Percentiles rank a stretch among this genome's conserved stretches.
Conservation (phyloP, 371 early-diverging fungal genomes). For the Rhizopus stolonifer region DNA sequence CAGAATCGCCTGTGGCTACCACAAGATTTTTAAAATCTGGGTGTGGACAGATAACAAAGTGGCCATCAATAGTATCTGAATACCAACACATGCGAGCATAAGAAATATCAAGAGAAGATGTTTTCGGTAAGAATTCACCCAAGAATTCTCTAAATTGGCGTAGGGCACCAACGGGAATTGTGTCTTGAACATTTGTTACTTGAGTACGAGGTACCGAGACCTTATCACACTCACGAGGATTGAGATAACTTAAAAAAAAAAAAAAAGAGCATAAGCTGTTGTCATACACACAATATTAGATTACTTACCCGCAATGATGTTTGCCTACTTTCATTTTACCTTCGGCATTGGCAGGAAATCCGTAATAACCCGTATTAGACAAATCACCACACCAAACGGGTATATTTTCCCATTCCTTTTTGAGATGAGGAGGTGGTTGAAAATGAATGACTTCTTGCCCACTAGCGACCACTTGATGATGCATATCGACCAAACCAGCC, state of each 20-base stretch:
- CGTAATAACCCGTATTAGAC: slow-evolving; percentile 43
- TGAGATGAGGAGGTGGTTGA: slow-evolving; percentile 17
- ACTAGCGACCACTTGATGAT: slow-evolving; percentile 38
- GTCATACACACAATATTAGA: background rate
- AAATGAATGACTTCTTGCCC: slow-evolving; percentile 60
- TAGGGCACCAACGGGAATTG: slow-evolving; percentile 39
- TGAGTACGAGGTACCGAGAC: slow-evolving; percentile 49
- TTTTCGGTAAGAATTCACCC: slow-evolving; percentile 34
- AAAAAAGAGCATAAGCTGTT: background rate
- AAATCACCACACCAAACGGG: slow-evolving; percentile 60
- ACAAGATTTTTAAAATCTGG: slow-evolving; percentile 42
- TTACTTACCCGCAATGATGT: slow-evolving; percentile 42
- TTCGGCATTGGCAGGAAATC: slow-evolving; percentile 42
- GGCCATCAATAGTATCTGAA: slow-evolving; percentile 46
- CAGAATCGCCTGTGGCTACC: slow-evolving; percentile 49
- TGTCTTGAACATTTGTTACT: slow-evolving; percentile 34
- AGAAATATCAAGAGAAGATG: slow-evolving; percentile 27
- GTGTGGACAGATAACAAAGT: slow-evolving; percentile 43
- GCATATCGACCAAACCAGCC: slow-evolving; percentile 42
- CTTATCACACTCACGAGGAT: slow-evolving; percentile 29
- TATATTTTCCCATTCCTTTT: slow-evolving; percentile 21
- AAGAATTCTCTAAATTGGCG: slow-evolving; percentile 33
- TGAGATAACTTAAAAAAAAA: slow-evolving; percentile 13
- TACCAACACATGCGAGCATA: slow-evolving; percentile 46
- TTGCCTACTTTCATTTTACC: slow-evolving; percentile 45